These are phyloP conservation scores for Saitozyma sp. DNA, from an alignment of 768 basidiomycete genomes.

Conservation along the genomic window DNA sequence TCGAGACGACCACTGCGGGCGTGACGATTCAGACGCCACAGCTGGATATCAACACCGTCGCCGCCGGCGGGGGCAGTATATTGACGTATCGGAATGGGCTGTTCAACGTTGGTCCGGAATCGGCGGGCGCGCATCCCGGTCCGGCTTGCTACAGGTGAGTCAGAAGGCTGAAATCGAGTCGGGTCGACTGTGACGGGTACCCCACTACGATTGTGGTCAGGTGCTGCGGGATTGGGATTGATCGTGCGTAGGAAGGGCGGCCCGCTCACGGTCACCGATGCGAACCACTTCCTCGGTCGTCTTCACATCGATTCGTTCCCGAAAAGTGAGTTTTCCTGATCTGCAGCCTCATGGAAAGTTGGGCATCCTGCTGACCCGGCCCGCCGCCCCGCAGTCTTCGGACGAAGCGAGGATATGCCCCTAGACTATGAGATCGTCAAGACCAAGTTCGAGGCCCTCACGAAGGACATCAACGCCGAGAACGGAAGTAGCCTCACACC, in stretches of 20 bases:
- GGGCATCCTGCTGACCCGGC: background rate
- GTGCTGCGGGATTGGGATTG: too few species aligned
- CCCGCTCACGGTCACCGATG: background rate
- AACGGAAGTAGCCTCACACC: conserved; percentile 59
- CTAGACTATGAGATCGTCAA: conserved; percentile 72
- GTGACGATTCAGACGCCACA: conserved; percentile 17
- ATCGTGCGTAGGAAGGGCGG: background rate
- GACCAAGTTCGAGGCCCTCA: conserved; percentile 67
- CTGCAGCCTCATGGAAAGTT: background rate
- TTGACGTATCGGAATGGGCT: conserved; percentile 84
- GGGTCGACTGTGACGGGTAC: too few species aligned
- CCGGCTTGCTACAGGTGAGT: background rate
- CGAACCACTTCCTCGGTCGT: conserved; percentile 75
- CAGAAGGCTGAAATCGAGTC: too few species aligned
- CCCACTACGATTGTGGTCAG: too few species aligned
- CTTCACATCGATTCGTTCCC: conserved; percentile 61
- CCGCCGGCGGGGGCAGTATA: conserved; percentile 90
- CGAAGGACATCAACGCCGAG: conserved; percentile 65
- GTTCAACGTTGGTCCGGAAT: conserved; percentile 85
- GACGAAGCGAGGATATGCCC: conserved; percentile 81
- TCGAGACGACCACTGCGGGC: conserved; percentile 18
- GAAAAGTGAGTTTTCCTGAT: conserved; percentile 56
- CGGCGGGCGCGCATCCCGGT: conserved; percentile 85
- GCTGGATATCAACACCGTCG: conserved; percentile 55
- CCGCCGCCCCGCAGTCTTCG: conserved; percentile 82